Conservation (phyloP, 352 stramenopile species). For the Phytophthora tentaculata region DNA sequence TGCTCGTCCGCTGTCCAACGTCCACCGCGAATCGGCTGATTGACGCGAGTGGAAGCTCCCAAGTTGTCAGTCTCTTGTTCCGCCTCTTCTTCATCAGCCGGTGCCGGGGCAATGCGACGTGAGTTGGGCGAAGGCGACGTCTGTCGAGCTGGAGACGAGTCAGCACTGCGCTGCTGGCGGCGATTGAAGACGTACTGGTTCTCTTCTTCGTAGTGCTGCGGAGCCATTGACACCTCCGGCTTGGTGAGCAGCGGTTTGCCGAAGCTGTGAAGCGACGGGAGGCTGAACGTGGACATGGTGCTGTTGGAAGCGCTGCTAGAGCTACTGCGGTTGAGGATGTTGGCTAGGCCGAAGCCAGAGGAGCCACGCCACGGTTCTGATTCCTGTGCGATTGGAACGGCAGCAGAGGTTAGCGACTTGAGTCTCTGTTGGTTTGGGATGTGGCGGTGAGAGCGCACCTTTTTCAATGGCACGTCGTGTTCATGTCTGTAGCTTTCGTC, state of each 20-base stretch:
- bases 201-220: constrained; percentile 44
- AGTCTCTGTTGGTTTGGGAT: neutral
- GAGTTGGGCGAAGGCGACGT: constrained; percentile 40
- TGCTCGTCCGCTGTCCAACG: constrained; percentile 89
- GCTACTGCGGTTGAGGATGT: constrained; percentile 76
- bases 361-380: constrained; percentile 70
- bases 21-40: constrained; percentile 73
- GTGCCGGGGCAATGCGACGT: constrained; percentile 61
- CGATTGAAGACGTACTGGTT: constrained; percentile 29
- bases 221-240: constrained; percentile 43
- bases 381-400: constrained; percentile 46
- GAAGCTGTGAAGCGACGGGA: constrained; percentile 82
- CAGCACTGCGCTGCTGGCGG: constrained; percentile 27
- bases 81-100: constrained; percentile 67
- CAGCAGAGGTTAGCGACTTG: constrained; percentile 32
- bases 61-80: constrained; percentile 57
- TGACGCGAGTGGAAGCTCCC: constrained; percentile 16
- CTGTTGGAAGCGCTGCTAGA: constrained; percentile 11
- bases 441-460: constrained; percentile 33
- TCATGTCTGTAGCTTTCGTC: constrained; percentile 38
- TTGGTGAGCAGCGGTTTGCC: constrained; percentile 69
- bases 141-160: constrained; percentile 39
- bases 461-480: constrained; percentile 36
- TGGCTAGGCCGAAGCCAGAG: constrained; percentile 78
- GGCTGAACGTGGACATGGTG: constrained; percentile 67